A percentile compares a stretch with the other conserved stretches of the same genome.
Conservation (phyloP, 1,284 basidiomycete species). For the Moniliophthora roreri region DNA sequence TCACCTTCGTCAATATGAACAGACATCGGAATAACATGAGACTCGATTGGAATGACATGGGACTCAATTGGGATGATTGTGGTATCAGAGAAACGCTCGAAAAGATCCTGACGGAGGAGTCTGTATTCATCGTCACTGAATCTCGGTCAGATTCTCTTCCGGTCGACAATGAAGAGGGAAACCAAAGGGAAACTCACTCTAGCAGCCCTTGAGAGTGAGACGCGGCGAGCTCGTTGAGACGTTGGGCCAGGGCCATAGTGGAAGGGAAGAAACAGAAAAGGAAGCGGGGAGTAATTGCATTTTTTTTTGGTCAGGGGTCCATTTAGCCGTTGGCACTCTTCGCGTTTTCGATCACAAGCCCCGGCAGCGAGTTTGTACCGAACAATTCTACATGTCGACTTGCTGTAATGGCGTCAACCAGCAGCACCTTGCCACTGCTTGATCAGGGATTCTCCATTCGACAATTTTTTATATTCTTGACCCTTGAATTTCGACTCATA, state of each 20-base stretch:
- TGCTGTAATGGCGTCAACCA: too few species aligned
- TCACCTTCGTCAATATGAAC: background rate
- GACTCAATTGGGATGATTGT: constrained; percentile 27
- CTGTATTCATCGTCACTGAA: constrained; percentile 50
- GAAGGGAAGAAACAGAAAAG: constrained; percentile 22
- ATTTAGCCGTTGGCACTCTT: background rate
- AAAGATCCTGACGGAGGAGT: constrained; percentile 42
- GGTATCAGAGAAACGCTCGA: constrained; percentile 37
- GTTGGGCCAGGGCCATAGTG: constrained; percentile 38
- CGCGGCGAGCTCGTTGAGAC: constrained; percentile 42
- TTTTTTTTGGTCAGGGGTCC: background rate
- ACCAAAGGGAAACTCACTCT: constrained; percentile 30
- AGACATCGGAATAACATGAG: background rate
- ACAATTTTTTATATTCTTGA: too few species aligned
- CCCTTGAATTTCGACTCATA: too few species aligned
- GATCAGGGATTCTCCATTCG: too few species aligned
- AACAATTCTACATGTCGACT: background rate
- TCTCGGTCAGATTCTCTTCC: constrained; percentile 1
- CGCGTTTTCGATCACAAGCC: background rate
- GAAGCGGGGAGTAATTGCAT: constrained; percentile 8
- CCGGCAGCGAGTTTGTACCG: background rate
- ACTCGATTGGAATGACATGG: constrained; percentile 26
- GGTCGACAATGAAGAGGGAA: background rate
- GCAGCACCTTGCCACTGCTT: too few species aligned
- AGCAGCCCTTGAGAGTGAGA: constrained; percentile 43